These are phyloP conservation scores for Dillenia turbinata DNA, from an alignment of 164 flowering plant genomes.

Conservation along the genomic window DNA sequence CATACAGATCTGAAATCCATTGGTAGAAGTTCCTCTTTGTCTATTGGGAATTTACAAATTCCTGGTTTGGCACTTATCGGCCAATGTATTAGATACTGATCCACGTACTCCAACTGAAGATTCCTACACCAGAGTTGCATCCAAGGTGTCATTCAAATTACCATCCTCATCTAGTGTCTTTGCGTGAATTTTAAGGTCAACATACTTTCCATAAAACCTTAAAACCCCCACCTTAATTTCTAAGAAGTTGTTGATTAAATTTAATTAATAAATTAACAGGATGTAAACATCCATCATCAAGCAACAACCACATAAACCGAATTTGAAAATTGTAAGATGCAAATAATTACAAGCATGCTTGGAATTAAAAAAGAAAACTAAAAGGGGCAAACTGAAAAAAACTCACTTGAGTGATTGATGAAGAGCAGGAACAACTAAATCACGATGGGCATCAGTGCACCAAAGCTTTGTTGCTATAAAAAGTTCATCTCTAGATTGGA, in stretches of 20 bases:
- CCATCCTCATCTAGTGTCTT: too few species aligned
- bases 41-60: background rate
- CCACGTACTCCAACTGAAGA: slow-evolving; percentile 1
- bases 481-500: background rate
- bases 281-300: background rate
- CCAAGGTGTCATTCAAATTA: too few species aligned
- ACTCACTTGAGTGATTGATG: background rate
- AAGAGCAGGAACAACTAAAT: slow-evolving; percentile 1
- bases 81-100: background rate
- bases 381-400: too few species aligned
- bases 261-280: background rate
- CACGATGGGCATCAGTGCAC: background rate
- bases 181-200: too few species aligned
- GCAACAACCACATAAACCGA: too few species aligned
- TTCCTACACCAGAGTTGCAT: slow-evolving; percentile 1
- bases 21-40: slow-evolving; percentile 9
- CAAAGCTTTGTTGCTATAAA: slow-evolving; percentile 2
- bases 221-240: too few species aligned
- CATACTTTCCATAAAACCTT: too few species aligned
- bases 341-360: background rate
- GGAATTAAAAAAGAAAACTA: background rate
- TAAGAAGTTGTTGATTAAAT: too few species aligned
- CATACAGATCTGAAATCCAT: slow-evolving; percentile 22
- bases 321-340: background rate
- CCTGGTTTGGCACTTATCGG: slow-evolving; percentile 8